Percentiles rank a stretch among this genome's conserved stretches.
Evolutionary conservation across 2,329 filamentous ascomycete species (phyloP).

Genomic region (Hypoxylon sp.): DNA sequence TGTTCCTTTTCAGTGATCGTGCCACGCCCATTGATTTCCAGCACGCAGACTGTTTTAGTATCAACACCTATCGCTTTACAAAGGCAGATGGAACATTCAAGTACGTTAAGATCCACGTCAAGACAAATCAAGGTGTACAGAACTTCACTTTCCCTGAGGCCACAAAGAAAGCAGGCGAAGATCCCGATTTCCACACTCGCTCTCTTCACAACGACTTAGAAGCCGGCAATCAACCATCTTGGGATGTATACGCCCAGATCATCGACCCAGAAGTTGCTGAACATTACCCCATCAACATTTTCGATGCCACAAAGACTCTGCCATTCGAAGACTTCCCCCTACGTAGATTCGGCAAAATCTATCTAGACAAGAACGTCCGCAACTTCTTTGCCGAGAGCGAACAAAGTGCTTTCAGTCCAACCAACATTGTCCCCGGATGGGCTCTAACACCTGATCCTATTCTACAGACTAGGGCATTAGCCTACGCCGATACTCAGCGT

Average conservation of each 20-base stretch:
- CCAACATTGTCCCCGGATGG: conserved; percentile 76
- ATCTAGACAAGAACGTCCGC: conserved; percentile 73
- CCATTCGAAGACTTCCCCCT: conserved; percentile 74
- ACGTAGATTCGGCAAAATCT: conserved; percentile 72
- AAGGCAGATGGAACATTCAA: conserved; percentile 76
- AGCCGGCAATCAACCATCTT: conserved; percentile 72
- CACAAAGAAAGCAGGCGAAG: conserved; percentile 70
- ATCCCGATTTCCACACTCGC: conserved; percentile 74
- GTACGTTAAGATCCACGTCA: conserved; percentile 76
- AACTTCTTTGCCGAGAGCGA: conserved; percentile 82
- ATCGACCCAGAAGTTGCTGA: conserved; percentile 74
- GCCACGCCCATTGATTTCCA: conserved; percentile 76
- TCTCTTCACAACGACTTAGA: conserved; percentile 76
- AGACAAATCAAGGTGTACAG: conserved; percentile 73
- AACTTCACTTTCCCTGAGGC: conserved; percentile 64
- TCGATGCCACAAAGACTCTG: conserved; percentile 80
- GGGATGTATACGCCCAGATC: conserved; percentile 75
- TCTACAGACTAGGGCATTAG: conserved; percentile 78
- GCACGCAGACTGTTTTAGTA: conserved; percentile 78
- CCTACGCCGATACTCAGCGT: conserved; percentile 76
- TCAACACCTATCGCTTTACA: conserved; percentile 76
- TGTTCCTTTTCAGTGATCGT: conserved; percentile 76
- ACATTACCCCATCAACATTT: conserved; percentile 73
- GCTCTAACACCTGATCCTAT: conserved; percentile 80
- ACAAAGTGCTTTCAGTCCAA: conserved; percentile 78